Percentiles rank a stretch among this genome's conserved stretches.
These are phyloP conservation scores for Acacia crassicarpa DNA, from an alignment of 306 rosid species.

Conservation along the genomic window DNA sequence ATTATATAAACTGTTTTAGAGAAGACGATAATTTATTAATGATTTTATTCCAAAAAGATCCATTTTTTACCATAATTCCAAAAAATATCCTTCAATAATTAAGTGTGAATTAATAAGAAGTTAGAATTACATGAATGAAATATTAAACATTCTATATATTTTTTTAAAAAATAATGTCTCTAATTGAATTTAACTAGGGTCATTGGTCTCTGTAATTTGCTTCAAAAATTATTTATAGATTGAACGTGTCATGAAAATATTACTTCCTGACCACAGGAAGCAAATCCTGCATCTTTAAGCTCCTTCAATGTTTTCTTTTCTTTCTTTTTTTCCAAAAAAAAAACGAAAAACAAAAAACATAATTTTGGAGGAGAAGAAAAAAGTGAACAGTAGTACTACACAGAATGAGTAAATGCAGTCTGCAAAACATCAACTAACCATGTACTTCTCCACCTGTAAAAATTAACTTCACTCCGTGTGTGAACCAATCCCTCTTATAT, in stretches of 20 bases:
- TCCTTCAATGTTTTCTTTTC: not conserved
- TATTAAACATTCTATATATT: no score
- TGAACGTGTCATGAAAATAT: not conserved
- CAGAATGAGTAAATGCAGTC: constrained; percentile 68
- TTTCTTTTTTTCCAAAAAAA: no score
- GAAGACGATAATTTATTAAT: no score
- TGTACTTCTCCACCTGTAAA: constrained; percentile 64
- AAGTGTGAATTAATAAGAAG: no score
- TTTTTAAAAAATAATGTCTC: no score
- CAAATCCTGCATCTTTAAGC: not conserved
- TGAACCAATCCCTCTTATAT: constrained; percentile 44
- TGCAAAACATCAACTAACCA: constrained; percentile 71
- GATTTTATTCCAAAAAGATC: no score
- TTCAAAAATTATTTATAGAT: not conserved
- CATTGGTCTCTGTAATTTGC: not conserved
- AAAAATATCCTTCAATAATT: no score
- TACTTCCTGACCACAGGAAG: not conserved
- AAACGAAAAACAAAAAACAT: no score
- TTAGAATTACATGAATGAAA: no score
- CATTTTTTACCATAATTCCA: no score
- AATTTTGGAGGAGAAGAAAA: constrained; percentile 13
- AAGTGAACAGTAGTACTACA: constrained; percentile 31
- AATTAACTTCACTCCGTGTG: constrained; percentile 58
- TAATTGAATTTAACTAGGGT: not conserved
- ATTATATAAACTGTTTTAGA: no score